Base-by-base conservation (phyloP, 1,139 yeast species). In the Magnusiomyces tetraspermus region DNA sequence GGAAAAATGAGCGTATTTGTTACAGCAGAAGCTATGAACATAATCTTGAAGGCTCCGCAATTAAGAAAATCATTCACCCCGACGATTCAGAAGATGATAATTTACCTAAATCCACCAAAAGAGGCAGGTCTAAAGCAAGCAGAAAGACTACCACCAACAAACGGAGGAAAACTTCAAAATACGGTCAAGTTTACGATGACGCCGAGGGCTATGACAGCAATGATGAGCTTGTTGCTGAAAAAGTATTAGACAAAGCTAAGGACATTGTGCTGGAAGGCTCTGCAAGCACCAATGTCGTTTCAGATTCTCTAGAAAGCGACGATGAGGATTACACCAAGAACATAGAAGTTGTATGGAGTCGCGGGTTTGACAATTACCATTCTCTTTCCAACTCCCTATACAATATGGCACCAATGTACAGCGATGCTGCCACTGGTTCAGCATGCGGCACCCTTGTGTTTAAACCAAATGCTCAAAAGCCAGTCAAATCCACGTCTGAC, bases 1-100 rank as follows among this genome's bases (percentile, higher is more conserved):
- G 97, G 96, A 78, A 86, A 65, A 85, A 85, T 63, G 96, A 89
- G 66, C 74, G 82, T 55, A 77, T 85, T 40, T 78, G 85, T 1
- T 86, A 84, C 61, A 76, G 82, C 30, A 56, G 58, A 22, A n/a
- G n/a, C n/a, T n/a, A n/a, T n/a, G n/a, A n/a, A n/a, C n/a, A n/a
- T n/a, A n/a, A n/a, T n/a, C n/a, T n/a, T n/a, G n/a, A n/a, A n/a
- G n/a, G n/a, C n/a, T 64, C 65, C 24, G 62, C 59, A 41, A 63
- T 60, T 42, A 60, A 60, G 51, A 63, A 60, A 21, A 61, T 64
- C 17, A 57, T 63, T 30, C 60, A 59, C 2, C 40, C 41, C 10
- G 53, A 53, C 40, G 48, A 36, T 17, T 26, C 40, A 19, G 52
- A 49, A 3, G 49, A 46, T 10, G 38, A 46, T 10, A 49, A 44